Percentiles rank a stretch among this genome's conserved stretches.
Conservation (phyloP, 345 rosid genomes). For the Raphanus raphanistrum region DNA sequence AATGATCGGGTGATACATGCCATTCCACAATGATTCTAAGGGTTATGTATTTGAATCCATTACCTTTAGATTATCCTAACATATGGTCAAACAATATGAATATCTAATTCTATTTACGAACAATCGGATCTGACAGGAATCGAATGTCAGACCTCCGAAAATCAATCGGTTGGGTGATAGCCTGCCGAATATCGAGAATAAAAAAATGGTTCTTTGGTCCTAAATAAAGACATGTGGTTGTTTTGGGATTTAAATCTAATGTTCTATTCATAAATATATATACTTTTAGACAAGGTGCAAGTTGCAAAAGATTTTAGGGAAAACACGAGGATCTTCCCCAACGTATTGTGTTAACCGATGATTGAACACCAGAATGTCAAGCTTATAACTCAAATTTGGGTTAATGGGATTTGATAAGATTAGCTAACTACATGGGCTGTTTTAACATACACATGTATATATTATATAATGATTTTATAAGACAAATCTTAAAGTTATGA, state of each 20-base stretch:
- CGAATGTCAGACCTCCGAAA: too few species aligned
- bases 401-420: slow-evolving; percentile 13
- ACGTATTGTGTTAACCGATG: slow-evolving; percentile 28
- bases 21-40: too few species aligned
- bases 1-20: too few species aligned
- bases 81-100: too few species aligned
- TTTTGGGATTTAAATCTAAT: background rate
- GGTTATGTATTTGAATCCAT: too few species aligned
- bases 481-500: background rate
- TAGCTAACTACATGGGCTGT: slow-evolving; percentile 1
- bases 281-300: background rate
- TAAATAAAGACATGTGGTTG: background rate
- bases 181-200: too few species aligned
- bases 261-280: background rate
- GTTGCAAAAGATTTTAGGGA: slow-evolving; percentile 26
- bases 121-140: too few species aligned
- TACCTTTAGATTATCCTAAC: too few species aligned
- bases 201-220: background rate
- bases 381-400: background rate
- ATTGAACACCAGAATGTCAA: slow-evolving; percentile 23
- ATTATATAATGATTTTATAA: background rate
- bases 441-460: background rate
- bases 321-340: slow-evolving; percentile 36
- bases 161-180: too few species aligned
- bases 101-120: too few species aligned